Evolutionary conservation across 2,329 filamentous ascomycete species (phyloP).

Genomic region (Microdochium paspali): DNA sequence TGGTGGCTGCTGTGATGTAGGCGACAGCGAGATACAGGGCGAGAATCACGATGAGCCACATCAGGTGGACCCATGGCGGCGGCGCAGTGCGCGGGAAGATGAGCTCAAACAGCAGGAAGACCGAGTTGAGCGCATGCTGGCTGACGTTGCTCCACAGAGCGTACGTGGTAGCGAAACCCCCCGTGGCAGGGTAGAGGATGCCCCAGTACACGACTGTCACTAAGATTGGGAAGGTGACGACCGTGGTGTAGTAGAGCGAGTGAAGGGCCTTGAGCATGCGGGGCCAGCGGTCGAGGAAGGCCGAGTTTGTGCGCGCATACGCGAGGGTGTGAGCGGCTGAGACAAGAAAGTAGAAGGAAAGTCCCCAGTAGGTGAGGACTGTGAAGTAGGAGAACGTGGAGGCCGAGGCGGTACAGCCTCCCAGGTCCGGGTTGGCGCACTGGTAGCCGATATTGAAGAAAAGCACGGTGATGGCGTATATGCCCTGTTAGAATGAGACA

Average conservation of each 20-base stretch:
- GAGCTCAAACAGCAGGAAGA: slow-evolving; percentile 70
- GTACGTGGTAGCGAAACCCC: slow-evolving; percentile 44
- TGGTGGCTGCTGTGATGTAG: slow-evolving; percentile 60
- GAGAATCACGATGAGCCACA: slow-evolving; percentile 60
- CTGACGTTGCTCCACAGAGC: slow-evolving; percentile 58
- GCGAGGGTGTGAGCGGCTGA: slow-evolving; percentile 58
- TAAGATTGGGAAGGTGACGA: slow-evolving; percentile 56
- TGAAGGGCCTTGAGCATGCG: slow-evolving; percentile 56
- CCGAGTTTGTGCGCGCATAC: slow-evolving; percentile 46
- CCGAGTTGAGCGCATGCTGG: slow-evolving; percentile 65
- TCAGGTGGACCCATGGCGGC: slow-evolving; percentile 50
- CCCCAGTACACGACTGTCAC: slow-evolving; percentile 66
- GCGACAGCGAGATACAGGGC: slow-evolving; percentile 64
- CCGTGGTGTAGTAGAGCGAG: slow-evolving; percentile 51
- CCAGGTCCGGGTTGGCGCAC: slow-evolving; percentile 36
- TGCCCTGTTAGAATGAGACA: slow-evolving; percentile 12
- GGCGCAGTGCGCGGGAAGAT: slow-evolving; percentile 55
- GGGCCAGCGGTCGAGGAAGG: slow-evolving; percentile 51
- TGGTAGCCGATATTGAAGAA: slow-evolving; percentile 62
- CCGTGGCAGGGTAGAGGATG: slow-evolving; percentile 55
- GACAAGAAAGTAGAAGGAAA: slow-evolving; percentile 69
- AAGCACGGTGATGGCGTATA: slow-evolving; percentile 63
- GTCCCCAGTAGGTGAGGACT: slow-evolving; percentile 70
- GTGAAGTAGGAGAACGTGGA: slow-evolving; percentile 76
- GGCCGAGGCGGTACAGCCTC: slow-evolving; percentile 35